Evolutionary conservation across 768 basidiomycete species (phyloP).

Genomic region (Kwoniella bestiolae): DNA sequence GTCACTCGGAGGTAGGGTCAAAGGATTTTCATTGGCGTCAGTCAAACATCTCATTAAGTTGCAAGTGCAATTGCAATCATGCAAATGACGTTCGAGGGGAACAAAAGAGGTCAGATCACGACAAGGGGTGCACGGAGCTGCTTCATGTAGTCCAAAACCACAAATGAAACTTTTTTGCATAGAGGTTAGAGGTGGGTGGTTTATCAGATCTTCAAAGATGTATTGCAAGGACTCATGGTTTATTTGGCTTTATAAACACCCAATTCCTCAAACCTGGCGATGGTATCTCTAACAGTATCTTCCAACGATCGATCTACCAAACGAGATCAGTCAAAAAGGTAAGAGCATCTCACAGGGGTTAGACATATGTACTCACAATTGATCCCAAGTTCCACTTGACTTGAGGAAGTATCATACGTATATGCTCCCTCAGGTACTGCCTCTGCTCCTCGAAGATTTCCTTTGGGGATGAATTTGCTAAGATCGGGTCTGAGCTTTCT

Average conservation of each 20-base stretch:
- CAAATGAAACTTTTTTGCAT: no score
- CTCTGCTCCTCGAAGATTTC: neutral
- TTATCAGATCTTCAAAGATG: no score
- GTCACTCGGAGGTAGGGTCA: neutral
- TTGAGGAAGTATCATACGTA: constrained; percentile 16
- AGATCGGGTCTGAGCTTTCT: constrained; percentile 22
- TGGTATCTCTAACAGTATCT: constrained; percentile 19
- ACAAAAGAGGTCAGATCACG: no score
- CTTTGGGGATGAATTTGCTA: constrained; percentile 16
- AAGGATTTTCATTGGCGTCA: neutral
- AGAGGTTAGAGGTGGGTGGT: no score
- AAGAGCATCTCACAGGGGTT: neutral
- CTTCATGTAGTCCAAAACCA: no score
- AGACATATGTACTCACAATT: constrained; percentile 9
- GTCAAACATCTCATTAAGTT: neutral
- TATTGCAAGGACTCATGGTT: neutral
- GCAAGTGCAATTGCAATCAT: neutral
- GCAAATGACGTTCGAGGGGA: no score
- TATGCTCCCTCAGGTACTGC: constrained; percentile 6
- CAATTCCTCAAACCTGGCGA: constrained; percentile 15
- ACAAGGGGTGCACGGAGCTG: no score
- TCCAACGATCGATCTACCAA: constrained; percentile 15
- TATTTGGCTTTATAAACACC: constrained; percentile 13
- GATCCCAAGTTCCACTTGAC: constrained; percentile 18
- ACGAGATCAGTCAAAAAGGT: neutral